Base-by-base conservation (phyloP, 768 basidiomycete genomes). In the Podaxis rugospora region DNA sequence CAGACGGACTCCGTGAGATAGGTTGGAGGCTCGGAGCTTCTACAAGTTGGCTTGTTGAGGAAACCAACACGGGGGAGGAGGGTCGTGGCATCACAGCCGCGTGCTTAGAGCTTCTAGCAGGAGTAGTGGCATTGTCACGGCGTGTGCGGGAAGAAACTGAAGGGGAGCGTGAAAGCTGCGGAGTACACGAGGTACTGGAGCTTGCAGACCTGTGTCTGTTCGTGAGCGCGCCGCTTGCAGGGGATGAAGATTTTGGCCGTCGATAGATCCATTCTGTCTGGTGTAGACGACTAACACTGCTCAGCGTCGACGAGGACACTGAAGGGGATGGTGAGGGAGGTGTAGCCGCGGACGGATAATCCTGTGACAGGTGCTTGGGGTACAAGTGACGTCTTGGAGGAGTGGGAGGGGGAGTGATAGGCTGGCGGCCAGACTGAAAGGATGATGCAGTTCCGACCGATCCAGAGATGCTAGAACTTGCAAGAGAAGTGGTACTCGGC, bases 281-380 rank as follows among this genome's bases (percentile, higher is more conserved):
- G 27, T 35, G 59, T 21, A 18, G n/a, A 39, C 59, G 42, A 40
- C 37, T 46, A 16, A 21, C 25, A 10, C 59, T 61, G 35, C 59
- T 61, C 44, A 61, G 18, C 7, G 59, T 54, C 40, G 62, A 62
- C 57, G 66, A 63, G 9, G 65, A 61, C 47, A 66, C 47, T 18
- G 61, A 65, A 28, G 66, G 69, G 32, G 65, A 66, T 18, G 68
- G 69, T n/a, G 65, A 66, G 14, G 68, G 66, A 32, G 66, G 65
- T 13, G 62, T 61, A 42, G 63, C 60, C 28, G 63, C 62, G 44
- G 66, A 68, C 9, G 55, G 32, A 32, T 53, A 53, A 42, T 60
- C 51, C 11, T 53, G 47, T 37, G 59, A 55, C 5, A 55, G 36
- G 36, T 61, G 37, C 55, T 42, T 35, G 28, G 59, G 44, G 2